Base-by-base conservation (phyloP, 371 early-diverging fungal species). In the Mortierella sp. region DNA sequence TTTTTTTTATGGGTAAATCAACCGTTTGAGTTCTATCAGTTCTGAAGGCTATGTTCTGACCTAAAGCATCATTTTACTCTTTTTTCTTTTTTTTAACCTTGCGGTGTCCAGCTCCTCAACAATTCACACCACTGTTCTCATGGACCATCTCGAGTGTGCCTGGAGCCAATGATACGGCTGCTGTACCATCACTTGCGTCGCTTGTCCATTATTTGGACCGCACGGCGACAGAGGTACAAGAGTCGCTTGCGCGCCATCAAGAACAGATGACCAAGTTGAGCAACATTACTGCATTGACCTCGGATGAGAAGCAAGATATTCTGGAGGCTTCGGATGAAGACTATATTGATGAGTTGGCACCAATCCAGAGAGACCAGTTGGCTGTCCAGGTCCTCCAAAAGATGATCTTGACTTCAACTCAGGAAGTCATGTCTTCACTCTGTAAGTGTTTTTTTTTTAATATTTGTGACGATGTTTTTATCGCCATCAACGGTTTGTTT, bases 331-430 rank as follows among this genome's bases (percentile, higher is more conserved):
- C 79, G 47, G 76, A 71, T 60, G 74, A 76, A 60, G 56, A 72
- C 53, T 70, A 66, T 25, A 45, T 73, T 7, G 76, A 80, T 19
- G 83, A 83, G 25, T 81, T 82, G 25, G 75, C 82, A 5, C 72
- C 84, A 1, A 66, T 80, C 37, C 87, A 86, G 57, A 66, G 82
- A 23, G 85, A 85, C 57, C 85, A 85, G 52, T 66, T 84, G 62
- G 85, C 85, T 14, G 72, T 82, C 9, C 72, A 75, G 55, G 71
- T 74, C n/a, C 44, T 81, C 28, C 79, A 77, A 58, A 70, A 70
- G 67, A 70, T 73, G 72, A 46, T 70, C 16, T 19, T 77, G 43
- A 61, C 79, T 23, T 70, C 81, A 15, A 64, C 64, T 11, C 81
- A 83, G 47, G 84, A 84, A 15, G 66, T 87, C 23, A 44, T 62